Evolutionary conservation across 2,329 filamentous ascomycete genomes (phyloP), one percentile per base, ranked within the genome.

Genomic region (Pseudogymnoascus sp.): DNA sequence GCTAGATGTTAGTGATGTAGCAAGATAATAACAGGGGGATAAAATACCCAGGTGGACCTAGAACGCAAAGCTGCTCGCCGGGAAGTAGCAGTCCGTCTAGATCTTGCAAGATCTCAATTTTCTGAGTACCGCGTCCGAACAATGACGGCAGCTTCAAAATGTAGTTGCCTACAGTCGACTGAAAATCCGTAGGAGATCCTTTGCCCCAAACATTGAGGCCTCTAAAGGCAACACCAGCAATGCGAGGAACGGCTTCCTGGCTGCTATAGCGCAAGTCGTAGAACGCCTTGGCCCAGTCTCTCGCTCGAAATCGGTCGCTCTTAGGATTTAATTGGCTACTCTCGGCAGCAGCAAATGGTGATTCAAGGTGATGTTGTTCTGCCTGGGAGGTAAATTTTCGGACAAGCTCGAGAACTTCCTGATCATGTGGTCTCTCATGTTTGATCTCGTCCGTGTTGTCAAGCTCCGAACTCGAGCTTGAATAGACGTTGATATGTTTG

Each of bases 1-100:
- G 40, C 31, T 18, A 63, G 67, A 26, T 45, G 34, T 57, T 57
- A 57, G 29, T 34, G 47, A 34, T 57, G 12, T 31, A 11, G 26
- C 2, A 34, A 34, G 63, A 23, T 62, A 31, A 7, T 42, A 47
- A 12, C 2, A 18, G 26, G n/a, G 8, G 47, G 26, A 12, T 34
- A 26, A 57, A 57, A 34, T 57, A 57, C 42, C 84, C 84, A 1
- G 88, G 88, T 63, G 87, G 88, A 14, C 88, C 88, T 36, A 91
- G 80, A 2, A 91, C 88, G 14, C 91, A 86, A 29, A 91, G 76
- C 86, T 91, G 89, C 78, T 91, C 88, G 47, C 88, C 88, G 66
- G 83, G 83, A 71, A 84, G 80, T 1, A 91, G 85, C 0, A 90
- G 71, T 26, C 88, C 88, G 67, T 90, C 86, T 64, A 89, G 85